Base-by-base conservation (phyloP, 805 yeast species). In the Starmera dryadoides region DNA sequence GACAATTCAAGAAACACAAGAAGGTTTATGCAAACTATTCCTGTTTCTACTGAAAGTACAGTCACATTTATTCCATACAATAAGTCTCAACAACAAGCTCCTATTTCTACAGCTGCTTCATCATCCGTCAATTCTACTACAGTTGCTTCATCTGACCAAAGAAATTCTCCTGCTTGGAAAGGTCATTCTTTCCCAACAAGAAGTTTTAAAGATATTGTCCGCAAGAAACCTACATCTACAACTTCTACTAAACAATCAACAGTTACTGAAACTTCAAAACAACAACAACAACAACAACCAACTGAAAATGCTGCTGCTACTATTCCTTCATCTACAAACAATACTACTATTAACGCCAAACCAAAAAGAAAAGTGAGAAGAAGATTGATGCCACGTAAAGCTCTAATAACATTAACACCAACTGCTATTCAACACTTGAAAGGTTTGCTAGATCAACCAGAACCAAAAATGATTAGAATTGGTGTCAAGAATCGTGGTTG, bases 401-500 rank as follows among this genome's bases (percentile, higher is more conserved):
- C 97, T 1, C 81, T 91, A 36, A 86, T 93, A 35, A 75, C 94
- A 4, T 68, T 93, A 38, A 73, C 91, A 0, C 77, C 85, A 2
- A 74, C 69, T 37, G 98, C 98, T 1, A 64, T 86, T 2, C 58
- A 60, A 4, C 98, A 93, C 62, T 64, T 93, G 42, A 66, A 67
- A 41, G 73, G 69, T 0, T 66, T 93, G 20, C 64, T 84, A 46
- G 76, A 81, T 39, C 84, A 79, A 47, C 98, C 98, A 5, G 78
- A 78, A 34, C 98, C 98, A 11, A 79, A 91, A 63, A 69, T 87
- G 53, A 86, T 93, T 35, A 74, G 97, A 51, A 81, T 93, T 12
- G 95, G 97, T 14, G 98, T 94, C n/a, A 77, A 78, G 47, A 93
- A 93, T 63, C 73, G 98, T 56, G 98, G 98, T 4, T 93, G 98